Base-by-base conservation (phyloP, 2,329 filamentous ascomycete genomes). In the Pseudogymnoascus sp. region DNA sequence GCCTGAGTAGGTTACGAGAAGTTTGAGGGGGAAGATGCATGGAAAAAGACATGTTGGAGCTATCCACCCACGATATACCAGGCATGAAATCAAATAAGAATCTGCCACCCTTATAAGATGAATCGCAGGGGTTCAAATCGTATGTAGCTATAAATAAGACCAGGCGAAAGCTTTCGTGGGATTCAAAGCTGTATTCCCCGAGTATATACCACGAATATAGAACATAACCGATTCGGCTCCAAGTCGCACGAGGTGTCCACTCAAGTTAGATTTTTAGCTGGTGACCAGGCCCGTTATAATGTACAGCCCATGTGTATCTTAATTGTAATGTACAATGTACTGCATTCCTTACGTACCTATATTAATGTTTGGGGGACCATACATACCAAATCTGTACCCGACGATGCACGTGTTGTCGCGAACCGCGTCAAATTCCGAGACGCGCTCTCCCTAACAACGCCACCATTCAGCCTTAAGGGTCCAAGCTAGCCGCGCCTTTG, bases 401-500 rank as follows among this genome's bases (percentile, higher is more conserved):
- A 31, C 5, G 3, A 23, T 18, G 51, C 51, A 57, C 51, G 51
- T 57, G 51, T 21, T 57, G 51, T 57, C 51, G 51, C 36, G 51
- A 57, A 57, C 51, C 51, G 51, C 51, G 51, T 57, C 51, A 57
- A 57, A 57, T 36, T 57, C 51, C 29, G 4, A 57, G 51, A 57
- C 51, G 51, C 51, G 51, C 51, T 57, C 16, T 34, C 51, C 45
- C 11, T 21, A 34, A 57, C 51, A 36, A 34, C 51, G 16, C 51
- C 51, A 57, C 51, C 7, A 34, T 34, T 57, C 29, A 57, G 29
- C 51, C 51, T 57, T 57, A 57, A 34, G 51, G 51, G 29, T 57
- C 51, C 51, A 57, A 36, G 34, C 26, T 21, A 57, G 29, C 51
- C 29, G 16, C 51, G 29, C 51, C 51, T 57, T 57, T 57, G 51